Conservation (phyloP, 2,329 filamentous ascomycete genomes). For the Xylaria sp. region DNA sequence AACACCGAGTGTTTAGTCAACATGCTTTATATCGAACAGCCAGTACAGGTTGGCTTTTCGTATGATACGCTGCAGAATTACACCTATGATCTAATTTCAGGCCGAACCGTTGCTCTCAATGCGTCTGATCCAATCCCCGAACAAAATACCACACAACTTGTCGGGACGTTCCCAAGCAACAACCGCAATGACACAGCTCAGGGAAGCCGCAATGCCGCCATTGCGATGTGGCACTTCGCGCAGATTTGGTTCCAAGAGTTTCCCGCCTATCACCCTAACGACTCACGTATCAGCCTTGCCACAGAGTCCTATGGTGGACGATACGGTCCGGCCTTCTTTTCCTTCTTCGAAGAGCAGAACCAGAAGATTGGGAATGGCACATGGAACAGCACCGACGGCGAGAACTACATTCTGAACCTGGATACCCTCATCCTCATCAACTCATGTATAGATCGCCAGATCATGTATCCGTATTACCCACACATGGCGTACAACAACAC, state of each 20-base stretch:
- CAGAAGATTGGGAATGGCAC: conserved; percentile 49
- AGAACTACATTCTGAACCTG: conserved; percentile 47
- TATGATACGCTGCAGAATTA: conserved; percentile 69
- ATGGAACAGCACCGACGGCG: conserved; percentile 45
- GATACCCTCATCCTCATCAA: conserved; percentile 66
- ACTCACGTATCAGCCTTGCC: conserved; percentile 62
- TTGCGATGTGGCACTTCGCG: conserved; percentile 70
- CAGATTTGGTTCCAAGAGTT: conserved; percentile 67
- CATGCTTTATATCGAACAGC: conserved; percentile 64
- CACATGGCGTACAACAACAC: conserved; percentile 59
- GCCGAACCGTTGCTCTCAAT: conserved; percentile 44
- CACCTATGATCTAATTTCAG: conserved; percentile 59
- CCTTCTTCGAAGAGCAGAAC: conserved; percentile 50
- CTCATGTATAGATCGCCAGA: conserved; percentile 62
- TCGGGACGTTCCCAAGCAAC: conserved; percentile 67
- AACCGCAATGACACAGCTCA: conserved; percentile 59
- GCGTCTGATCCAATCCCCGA: conserved; percentile 54
- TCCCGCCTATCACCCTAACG: conserved; percentile 66
- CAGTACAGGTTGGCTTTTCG: conserved; percentile 71
- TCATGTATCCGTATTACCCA: conserved; percentile 57
- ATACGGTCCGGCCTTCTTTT: conserved; percentile 49
- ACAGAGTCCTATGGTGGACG: conserved; percentile 52
- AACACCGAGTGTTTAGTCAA: conserved; percentile 55
- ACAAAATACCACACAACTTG: conserved; percentile 53
- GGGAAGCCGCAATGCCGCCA: conserved; percentile 62